Evolutionary conservation across 2,329 filamentous ascomycete genomes (phyloP).

Genomic region (Cladosporium sphaerospermum): DNA sequence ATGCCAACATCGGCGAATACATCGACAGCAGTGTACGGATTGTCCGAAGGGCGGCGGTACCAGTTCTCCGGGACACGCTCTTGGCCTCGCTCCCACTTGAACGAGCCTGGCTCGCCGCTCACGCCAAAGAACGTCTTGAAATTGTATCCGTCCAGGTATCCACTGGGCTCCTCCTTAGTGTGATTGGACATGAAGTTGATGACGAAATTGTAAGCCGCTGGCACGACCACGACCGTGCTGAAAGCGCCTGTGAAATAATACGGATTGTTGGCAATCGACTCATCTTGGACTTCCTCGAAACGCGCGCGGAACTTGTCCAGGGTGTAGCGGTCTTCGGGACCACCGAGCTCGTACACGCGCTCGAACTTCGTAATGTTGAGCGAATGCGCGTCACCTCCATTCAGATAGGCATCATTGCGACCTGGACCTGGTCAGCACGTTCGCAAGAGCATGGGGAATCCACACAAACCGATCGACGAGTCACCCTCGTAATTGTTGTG

Average conservation of each 20-base stretch:
- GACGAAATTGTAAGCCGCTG: conserved; percentile 25
- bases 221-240: conserved; percentile 20
- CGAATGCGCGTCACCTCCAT: conserved; percentile 21
- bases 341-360: conserved; percentile 14
- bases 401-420: conserved; percentile 23
- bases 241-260: conserved; percentile 29
- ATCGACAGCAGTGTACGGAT: conserved; percentile 19
- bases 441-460: neutral
- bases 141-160: conserved; percentile 18
- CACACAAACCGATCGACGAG: conserved; percentile 17
- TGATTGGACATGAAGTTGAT: conserved; percentile 27
- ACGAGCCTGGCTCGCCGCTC: conserved; percentile 20
- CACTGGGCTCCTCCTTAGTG: conserved; percentile 17
- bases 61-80: conserved; percentile 27
- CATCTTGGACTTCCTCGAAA: conserved; percentile 12
- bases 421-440: neutral
- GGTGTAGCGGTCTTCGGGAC: conserved; percentile 17
- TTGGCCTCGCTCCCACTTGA: conserved; percentile 18
- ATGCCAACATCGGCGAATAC: neutral
- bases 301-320: conserved; percentile 16
- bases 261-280: conserved; percentile 27
- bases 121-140: conserved; percentile 23
- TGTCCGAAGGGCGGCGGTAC: conserved; percentile 30
- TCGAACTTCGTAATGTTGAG: conserved; percentile 19
- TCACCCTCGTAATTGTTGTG: conserved; percentile 34